Base-by-base conservation (phyloP, 331 rosid species). In the Prunus yedoensis region DNA sequence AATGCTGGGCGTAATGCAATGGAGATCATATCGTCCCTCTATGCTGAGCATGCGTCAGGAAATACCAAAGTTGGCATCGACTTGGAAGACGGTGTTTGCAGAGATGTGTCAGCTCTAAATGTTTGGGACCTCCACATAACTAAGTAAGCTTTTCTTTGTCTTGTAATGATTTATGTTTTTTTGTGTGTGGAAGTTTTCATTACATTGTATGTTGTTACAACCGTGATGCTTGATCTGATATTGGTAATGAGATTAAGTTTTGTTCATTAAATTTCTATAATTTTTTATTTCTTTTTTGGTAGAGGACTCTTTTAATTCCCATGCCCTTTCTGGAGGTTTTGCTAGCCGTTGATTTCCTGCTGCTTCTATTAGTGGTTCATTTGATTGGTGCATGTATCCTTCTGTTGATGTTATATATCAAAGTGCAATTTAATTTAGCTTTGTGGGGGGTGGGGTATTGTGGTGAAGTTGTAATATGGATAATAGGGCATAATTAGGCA, bases 1-100 rank as follows among this genome's bases (percentile, higher is more conserved):
- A 95, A 95, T 90, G 99, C 97, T 61, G 99, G 99, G 77, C 85
- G 89, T 59, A 92, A 90, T 87, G 89, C 96, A 43, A 94, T 94
- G 99, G 97, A 92, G 83, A 90, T 92, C 57, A 94, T 94, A 81
- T 92, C 99, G 56, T 90, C 96, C 50, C 85, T 94, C 27, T 92
- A 94, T 66, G 97, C 99, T 38, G 97, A 89, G 72, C 99, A 89
- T 84, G 96, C 99, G 27, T 88, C 96, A 14, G 97, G 97, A 80
- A 94, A 92, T 78, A 71, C 88, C 72, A 89, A 83, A 90, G 91
- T 90, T 49, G 98, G 97, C 68, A 91, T 94, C 74, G 93, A 90
- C 80, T 84, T 94, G 82, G 97, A 88, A 56, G 92, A 80, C 43
- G 96, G 98, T 28, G 58, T 77, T 77, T 90, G 96, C 81, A 94